phyloP scores from a whole-genome alignment of 106 monocot species.

The Phalaenopsis aphrodite region DNA sequence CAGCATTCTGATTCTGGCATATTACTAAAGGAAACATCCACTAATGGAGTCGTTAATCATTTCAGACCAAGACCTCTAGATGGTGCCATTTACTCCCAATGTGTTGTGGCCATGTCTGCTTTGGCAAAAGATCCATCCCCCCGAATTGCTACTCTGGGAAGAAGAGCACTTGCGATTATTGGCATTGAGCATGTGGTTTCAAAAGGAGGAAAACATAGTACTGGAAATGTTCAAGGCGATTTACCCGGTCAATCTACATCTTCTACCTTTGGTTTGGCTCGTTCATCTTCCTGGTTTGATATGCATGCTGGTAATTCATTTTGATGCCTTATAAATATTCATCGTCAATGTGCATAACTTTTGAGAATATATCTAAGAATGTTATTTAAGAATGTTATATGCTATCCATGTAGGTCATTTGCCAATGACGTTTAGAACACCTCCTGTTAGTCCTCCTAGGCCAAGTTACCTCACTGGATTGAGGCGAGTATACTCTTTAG shows the following conservation, averaged over 20 bases:
- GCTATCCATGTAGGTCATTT: conserved; percentile 49
- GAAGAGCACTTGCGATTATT: conserved; percentile 67
- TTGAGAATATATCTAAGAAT: background rate
- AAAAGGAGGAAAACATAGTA: conserved; percentile 33
- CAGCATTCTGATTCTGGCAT: conserved; percentile 82
- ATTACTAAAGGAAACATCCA: conserved; percentile 49
- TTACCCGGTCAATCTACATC: conserved; percentile 28
- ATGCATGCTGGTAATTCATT: conserved; percentile 75
- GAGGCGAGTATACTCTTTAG: conserved; percentile 82
- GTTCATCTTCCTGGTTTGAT: conserved; percentile 96
- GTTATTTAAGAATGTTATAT: background rate
- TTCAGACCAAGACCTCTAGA: conserved; percentile 36
- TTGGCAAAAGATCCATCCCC: conserved; percentile 92
- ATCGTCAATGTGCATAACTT: background rate
- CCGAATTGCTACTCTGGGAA: conserved; percentile 58
- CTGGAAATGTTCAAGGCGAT: conserved; percentile 33
- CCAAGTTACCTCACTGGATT: conserved; percentile 73
- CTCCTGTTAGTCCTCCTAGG: conserved; percentile 90
- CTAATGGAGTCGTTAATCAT: conserved; percentile 59
- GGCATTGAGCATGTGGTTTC: conserved; percentile 83
- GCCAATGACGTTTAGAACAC: conserved; percentile 81
- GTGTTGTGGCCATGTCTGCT: conserved; percentile 67
- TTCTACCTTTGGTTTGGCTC: conserved; percentile 51
- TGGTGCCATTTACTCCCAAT: conserved; percentile 53
- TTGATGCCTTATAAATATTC: background rate